These are phyloP conservation scores for Podila minutissima DNA, from an alignment of 192 early-diverging fungal genomes.

Conservation along the genomic window DNA sequence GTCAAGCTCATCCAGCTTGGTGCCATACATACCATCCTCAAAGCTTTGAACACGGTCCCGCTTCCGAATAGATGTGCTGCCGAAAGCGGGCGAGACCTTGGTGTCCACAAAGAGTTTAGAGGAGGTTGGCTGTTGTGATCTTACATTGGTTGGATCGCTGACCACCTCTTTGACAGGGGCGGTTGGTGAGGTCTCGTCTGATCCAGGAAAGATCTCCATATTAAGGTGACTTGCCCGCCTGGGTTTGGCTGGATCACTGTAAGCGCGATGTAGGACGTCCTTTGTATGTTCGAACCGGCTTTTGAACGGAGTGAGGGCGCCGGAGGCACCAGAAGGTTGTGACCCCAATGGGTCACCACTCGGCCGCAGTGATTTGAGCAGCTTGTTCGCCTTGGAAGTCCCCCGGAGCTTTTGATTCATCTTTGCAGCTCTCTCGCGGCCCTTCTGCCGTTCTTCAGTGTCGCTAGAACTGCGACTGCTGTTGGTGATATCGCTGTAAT, in stretches of 20 bases:
- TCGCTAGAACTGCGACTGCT: constrained; percentile 2
- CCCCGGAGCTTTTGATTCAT: constrained; percentile 14
- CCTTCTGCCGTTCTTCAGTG: constrained; percentile 5
- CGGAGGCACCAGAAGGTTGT: background rate
- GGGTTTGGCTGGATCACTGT: background rate
- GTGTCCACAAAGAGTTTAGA: background rate
- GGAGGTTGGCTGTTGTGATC: background rate
- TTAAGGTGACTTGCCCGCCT: background rate
- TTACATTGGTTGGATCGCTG: background rate
- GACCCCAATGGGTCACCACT: background rate
- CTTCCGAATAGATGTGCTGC: background rate
- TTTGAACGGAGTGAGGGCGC: background rate
- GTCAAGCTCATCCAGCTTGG: background rate
- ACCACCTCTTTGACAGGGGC: background rate
- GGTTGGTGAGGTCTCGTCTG: background rate
- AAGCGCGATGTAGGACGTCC: background rate
- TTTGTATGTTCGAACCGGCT: background rate
- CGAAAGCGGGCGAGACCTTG: background rate
- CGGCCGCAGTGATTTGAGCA: background rate
- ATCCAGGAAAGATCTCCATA: background rate
- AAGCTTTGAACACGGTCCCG: background rate
- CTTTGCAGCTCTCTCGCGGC: constrained; percentile 14
- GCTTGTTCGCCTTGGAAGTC: background rate
- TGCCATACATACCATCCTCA: background rate
- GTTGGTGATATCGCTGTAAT: constrained; percentile 13